Base-by-base conservation (phyloP, 176 grass and related monocot species). In the Avena insularis region DNA sequence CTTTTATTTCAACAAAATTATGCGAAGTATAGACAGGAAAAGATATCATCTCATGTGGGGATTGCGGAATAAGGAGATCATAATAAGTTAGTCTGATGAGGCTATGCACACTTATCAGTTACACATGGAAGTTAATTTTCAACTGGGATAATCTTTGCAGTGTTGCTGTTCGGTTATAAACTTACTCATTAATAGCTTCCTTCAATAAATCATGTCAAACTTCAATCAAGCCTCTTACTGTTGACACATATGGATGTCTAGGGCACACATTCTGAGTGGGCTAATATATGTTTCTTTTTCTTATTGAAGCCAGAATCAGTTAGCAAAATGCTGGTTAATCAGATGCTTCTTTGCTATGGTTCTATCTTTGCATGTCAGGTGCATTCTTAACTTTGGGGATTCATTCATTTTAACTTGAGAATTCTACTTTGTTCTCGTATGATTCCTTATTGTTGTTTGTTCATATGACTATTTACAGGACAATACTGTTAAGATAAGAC, bases 361-460 rank as follows among this genome's bases (percentile, higher is more conserved):
- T 93, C 90, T 64, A 91, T 98, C 79, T 94, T 95, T 88, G 92
- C 96, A 87, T 92, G 82, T 79, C 96, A 98, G 96, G 96, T 98
- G 70, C 63, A 49, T 56, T 80, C 73, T 79, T 80, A 61, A 78
- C 56, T 73, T 62, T 47, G 75, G 14, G 14, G 15, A 84, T 71
- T 67, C 60, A 64, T 79, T 90, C 60, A 47, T 82, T 73, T 57
- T 60, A 84, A 55, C 45, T 27, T 77, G 1, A 67, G 88, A 79
- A 77, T 71, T 80, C 63, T 71, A 7, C 57, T 3, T 47, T 20
- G 46, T 20, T 78, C 16, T 33, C 50, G 9, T 54, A 48, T 59
- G 8, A 76, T 81, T 84, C 56, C 77, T 8, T 74, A 87, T 38
- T 78, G 55, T 31, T 90, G 25, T 70, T 63, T 88, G 45, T 49